phyloP scores from a whole-genome alignment of 352 stramenopile species.

The Phytophthora brassicae region DNA sequence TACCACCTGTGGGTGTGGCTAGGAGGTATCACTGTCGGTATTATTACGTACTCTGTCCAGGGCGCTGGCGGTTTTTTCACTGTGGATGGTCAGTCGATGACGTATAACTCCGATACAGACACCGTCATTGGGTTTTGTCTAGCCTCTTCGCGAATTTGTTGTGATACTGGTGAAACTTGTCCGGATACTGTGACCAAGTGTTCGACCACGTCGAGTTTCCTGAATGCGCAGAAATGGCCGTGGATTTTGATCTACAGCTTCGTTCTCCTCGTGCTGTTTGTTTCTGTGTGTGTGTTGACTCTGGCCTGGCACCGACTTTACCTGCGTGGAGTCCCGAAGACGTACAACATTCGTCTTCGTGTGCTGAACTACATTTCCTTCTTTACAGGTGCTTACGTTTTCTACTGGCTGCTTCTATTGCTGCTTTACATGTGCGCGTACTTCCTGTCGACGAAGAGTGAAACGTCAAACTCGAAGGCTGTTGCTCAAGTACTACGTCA shows the following conservation, averaged over 20 bases:
- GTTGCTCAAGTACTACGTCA: constrained; percentile 80
- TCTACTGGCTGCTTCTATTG: constrained; percentile 87
- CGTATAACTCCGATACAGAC: constrained; percentile 64
- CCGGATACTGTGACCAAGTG: constrained; percentile 40
- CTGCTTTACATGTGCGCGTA: constrained; percentile 91
- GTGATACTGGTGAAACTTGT: constrained; percentile 52
- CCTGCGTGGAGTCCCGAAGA: constrained; percentile 82
- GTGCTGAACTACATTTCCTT: constrained; percentile 90
- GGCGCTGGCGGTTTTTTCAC: constrained; percentile 85
- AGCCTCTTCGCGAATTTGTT: constrained; percentile 81
- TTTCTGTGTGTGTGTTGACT: constrained; percentile 81
- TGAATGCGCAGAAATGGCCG: constrained; percentile 83
- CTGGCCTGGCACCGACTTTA: constrained; percentile 86
- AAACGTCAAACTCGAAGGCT: constrained; percentile 51
- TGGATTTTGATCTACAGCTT: constrained; percentile 90
- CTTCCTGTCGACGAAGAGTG: constrained; percentile 77
- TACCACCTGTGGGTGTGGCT: constrained; percentile 88
- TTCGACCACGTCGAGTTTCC: constrained; percentile 55
- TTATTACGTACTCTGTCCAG: constrained; percentile 68
- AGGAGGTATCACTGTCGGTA: constrained; percentile 77
- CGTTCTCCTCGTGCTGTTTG: constrained; percentile 80
- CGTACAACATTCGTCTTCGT: constrained; percentile 87
- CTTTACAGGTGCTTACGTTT: constrained; percentile 86
- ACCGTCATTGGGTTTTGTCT: constrained; percentile 81
- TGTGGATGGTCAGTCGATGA: constrained; percentile 82